A percentile compares a stretch with the other conserved stretches of the same genome.
These are phyloP conservation scores for Collybia mongolica DNA, from an alignment of 768 basidiomycete species.

Conservation along the genomic window DNA sequence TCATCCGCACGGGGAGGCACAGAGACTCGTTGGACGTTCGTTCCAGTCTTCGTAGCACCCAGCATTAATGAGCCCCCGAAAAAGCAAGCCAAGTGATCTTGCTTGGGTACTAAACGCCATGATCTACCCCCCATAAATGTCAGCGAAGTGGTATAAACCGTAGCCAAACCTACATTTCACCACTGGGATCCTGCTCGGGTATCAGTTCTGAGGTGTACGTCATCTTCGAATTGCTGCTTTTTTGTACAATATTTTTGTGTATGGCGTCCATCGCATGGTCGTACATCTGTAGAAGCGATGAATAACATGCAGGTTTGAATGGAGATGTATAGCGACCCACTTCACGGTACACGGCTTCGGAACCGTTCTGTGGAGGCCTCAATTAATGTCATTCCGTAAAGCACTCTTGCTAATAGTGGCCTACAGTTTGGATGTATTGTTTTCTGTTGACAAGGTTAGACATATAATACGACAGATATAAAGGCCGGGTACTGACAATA, in stretches of 20 bases:
- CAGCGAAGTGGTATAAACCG: background rate
- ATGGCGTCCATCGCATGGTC: constrained; percentile 82
- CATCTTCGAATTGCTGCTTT: constrained; percentile 56
- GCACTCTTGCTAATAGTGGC: constrained; percentile 1
- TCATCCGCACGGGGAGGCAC: constrained; percentile 66
- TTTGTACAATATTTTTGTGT: constrained; percentile 68
- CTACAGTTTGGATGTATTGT: constrained; percentile 81
- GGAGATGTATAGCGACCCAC: constrained; percentile 35
- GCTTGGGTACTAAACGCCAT: constrained; percentile 82
- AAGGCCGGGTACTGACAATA: constrained; percentile 50
- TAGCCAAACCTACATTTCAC: constrained; percentile 32
- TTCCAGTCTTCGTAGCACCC: constrained; percentile 73
- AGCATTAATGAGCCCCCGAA: constrained; percentile 90
- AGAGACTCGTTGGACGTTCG: constrained; percentile 51
- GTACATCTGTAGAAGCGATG: constrained; percentile 68
- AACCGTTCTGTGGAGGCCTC: constrained; percentile 48
- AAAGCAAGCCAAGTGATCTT: constrained; percentile 97
- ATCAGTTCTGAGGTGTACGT: constrained; percentile 82
- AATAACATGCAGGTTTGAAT: background rate
- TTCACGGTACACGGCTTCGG: constrained; percentile 75
- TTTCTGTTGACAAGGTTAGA: constrained; percentile 40
- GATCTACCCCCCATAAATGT: constrained; percentile 34
- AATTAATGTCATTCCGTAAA: background rate
- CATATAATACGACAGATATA: background rate
- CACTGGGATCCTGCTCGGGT: constrained; percentile 46